Conservation (phyloP, 352 stramenopile genomes). For the Globisporangium orthogonon region DNA sequence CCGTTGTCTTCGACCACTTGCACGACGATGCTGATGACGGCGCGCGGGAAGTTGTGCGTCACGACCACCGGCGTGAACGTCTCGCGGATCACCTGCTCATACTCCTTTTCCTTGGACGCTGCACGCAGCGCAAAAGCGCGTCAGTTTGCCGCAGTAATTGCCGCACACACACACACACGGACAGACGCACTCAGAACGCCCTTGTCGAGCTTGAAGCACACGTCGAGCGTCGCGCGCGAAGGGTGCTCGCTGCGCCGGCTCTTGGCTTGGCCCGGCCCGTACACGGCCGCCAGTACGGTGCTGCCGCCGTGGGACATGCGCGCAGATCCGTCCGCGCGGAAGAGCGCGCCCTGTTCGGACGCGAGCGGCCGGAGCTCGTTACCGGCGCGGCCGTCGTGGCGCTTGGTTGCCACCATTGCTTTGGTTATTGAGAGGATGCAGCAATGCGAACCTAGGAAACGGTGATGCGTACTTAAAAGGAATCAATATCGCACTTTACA, state of each 20-base stretch:
- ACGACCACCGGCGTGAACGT: conserved; percentile 70
- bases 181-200: conserved; percentile 48
- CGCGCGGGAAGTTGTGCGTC: conserved; percentile 63
- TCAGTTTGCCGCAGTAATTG: too few species aligned
- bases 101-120: conserved; percentile 83
- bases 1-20: conserved; percentile 83
- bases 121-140: background rate
- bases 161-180: background rate
- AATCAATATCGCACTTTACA: background rate
- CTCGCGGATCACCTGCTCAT: conserved; percentile 74
- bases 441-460: background rate
- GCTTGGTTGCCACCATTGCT: conserved; percentile 35
- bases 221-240: conserved; percentile 56
- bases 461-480: too few species aligned
- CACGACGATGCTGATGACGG: conserved; percentile 83
- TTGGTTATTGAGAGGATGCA: background rate
- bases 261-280: conserved; percentile 70
- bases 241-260: conserved; percentile 61
- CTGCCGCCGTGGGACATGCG: conserved; percentile 75
- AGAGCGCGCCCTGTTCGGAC: conserved; percentile 70
- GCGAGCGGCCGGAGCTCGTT: conserved; percentile 77
- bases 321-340: conserved; percentile 71
- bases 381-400: conserved; percentile 54
- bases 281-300: conserved; percentile 67
- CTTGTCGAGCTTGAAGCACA: conserved; percentile 80